Evolutionary conservation across 1,139 yeast species (phyloP).

Genomic region (Debaryomyces sp.): DNA sequence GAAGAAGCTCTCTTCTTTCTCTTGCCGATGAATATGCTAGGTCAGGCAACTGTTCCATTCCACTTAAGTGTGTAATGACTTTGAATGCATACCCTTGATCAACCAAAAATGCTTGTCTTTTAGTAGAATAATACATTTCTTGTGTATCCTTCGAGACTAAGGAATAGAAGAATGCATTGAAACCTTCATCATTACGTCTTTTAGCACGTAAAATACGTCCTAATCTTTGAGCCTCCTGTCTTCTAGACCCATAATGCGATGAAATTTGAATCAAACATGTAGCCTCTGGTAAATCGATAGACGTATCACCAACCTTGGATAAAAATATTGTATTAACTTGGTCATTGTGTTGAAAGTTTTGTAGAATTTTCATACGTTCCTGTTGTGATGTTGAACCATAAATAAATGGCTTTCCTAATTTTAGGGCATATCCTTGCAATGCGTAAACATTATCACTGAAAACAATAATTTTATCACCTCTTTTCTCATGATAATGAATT

Average conservation of each 20-base stretch:
- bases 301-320: slow-evolving; percentile 97
- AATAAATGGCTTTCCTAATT: slow-evolving; percentile 92
- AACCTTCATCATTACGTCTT: slow-evolving; percentile 98
- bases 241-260: slow-evolving; percentile 98
- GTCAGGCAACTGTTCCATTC: slow-evolving; percentile 93
- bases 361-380: slow-evolving; percentile 95
- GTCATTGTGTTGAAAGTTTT: slow-evolving; percentile 95
- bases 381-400: slow-evolving; percentile 98
- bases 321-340: slow-evolving; percentile 93
- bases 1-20: slow-evolving; percentile 89
- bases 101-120: slow-evolving; percentile 95
- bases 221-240: slow-evolving; percentile 97
- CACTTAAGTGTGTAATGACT: slow-evolving; percentile 95
- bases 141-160: slow-evolving; percentile 96
- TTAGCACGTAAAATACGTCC: slow-evolving; percentile 97
- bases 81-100: slow-evolving; percentile 99
- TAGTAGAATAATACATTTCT: slow-evolving; percentile 98
- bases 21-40: slow-evolving; percentile 88
- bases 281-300: slow-evolving; percentile 97
- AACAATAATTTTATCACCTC: slow-evolving; percentile 98
- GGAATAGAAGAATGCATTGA: slow-evolving; percentile 96
- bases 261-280: slow-evolving; percentile 97
- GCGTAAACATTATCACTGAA: slow-evolving; percentile 98
- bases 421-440: slow-evolving; percentile 89
- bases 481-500: slow-evolving; percentile 92